Evolutionary conservation across 78 protist species (phyloP).

Genomic region (Cavenderia fasciculata): DNA sequence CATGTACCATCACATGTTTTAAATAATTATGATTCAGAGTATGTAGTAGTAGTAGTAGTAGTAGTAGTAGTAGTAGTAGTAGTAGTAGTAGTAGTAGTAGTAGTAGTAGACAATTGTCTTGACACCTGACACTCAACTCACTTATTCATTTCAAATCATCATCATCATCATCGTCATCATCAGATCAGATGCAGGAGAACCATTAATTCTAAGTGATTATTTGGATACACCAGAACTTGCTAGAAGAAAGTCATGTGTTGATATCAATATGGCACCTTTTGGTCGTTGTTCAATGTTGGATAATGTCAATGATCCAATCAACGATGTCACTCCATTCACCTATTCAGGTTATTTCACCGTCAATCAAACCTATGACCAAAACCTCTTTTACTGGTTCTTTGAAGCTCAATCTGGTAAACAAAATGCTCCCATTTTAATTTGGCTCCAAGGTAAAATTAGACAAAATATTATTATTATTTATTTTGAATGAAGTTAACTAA

Average conservation of each 20-base stretch:
- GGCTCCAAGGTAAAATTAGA: constrained; percentile 16
- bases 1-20: too few species aligned
- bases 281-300: constrained; percentile 16
- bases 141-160: too few species aligned
- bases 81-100: too few species aligned
- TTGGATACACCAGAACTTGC: constrained; percentile 18
- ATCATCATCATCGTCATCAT: too few species aligned
- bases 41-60: too few species aligned
- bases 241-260: constrained; percentile 65
- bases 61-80: too few species aligned
- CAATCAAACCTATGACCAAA: constrained; percentile 47
- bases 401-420: constrained; percentile 63
- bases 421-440: constrained; percentile 68
- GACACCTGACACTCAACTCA: too few species aligned
- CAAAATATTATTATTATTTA: too few species aligned
- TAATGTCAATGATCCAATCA: not conserved
- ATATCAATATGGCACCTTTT: constrained; percentile 38
- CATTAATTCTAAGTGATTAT: constrained; percentile 12
- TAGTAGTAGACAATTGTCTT: too few species aligned
- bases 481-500: too few species aligned
- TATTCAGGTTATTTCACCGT: constrained; percentile 50
- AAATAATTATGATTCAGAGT: too few species aligned
- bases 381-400: constrained; percentile 77
- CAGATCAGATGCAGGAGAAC: constrained; percentile 68
- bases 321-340: constrained; percentile 3